These are phyloP conservation scores for Pestalotiopsis sp. DNA, from an alignment of 2,329 filamentous ascomycete species.

Conservation along the genomic window DNA sequence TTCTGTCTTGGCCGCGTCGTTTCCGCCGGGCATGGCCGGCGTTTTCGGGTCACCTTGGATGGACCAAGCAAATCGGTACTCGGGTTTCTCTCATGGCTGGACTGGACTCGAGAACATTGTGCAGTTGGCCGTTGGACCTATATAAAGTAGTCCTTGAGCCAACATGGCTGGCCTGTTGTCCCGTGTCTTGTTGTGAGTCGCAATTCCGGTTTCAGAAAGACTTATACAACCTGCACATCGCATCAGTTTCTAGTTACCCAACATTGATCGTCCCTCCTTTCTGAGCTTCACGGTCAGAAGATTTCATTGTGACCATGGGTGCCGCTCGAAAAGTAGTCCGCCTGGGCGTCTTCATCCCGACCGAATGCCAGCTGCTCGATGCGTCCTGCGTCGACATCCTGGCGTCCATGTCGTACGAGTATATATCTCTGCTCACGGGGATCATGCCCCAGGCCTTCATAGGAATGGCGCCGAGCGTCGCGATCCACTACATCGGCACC, in stretches of 20 bases:
- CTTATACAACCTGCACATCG: background rate
- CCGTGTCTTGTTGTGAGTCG: background rate
- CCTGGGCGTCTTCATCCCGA: constrained; percentile 55
- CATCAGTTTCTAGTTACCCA: background rate
- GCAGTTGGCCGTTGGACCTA: background rate
- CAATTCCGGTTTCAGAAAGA: background rate
- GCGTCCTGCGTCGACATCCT: constrained; percentile 53
- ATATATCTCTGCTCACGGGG: constrained; percentile 36
- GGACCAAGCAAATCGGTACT: background rate
- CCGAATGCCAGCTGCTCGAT: constrained; percentile 51
- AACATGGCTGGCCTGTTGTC: background rate
- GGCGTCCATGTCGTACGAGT: constrained; percentile 46
- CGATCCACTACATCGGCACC: constrained; percentile 49
- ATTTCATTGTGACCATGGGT: background rate
- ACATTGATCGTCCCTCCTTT: background rate
- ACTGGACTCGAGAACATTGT: background rate
- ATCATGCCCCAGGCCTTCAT: constrained; percentile 38
- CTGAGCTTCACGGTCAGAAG: background rate
- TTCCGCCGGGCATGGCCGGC: constrained; percentile 1
- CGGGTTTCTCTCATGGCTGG: background rate
- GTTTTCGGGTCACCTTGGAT: background rate
- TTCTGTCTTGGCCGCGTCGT: background rate
- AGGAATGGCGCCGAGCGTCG: constrained; percentile 44
- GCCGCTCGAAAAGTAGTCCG: constrained; percentile 31
- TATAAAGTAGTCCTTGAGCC: background rate